Base-by-base conservation (phyloP, 352 stramenopile genomes). In the Phytopythium vexans region DNA sequence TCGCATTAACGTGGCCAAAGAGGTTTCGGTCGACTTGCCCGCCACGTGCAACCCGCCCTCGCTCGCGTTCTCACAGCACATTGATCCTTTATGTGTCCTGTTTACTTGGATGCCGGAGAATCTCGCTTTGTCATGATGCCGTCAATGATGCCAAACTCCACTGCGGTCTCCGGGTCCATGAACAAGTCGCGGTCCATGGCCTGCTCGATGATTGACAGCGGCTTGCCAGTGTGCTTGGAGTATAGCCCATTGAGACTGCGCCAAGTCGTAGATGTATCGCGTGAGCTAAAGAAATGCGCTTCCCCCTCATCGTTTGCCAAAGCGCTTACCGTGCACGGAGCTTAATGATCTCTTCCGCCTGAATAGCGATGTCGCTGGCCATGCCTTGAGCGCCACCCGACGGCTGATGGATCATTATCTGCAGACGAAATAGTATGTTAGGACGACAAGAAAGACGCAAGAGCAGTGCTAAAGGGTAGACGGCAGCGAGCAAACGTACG, bases 321-420 rank as follows among this genome's bases (percentile, higher is more conserved):
- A 43, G 3, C 9, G 7, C 38, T 21, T 65, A 92, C 84, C 85
- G 69, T 21, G 74, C 54, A 39, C 82, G 83, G 12, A 93, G 76
- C 66, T 95, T 96, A 71, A 98, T 98, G 72, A 99, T 99, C 81
- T 99, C 97, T 68, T 98, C 92, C 0, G 97, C 97, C 60, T 99
- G 96, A 65, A 99, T 99, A 38, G 96, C 94, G 73, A 99, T 99
- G 67, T 99, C 97, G 50, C 88, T 95, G 3, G 97, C 96, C 95
- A 98, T 98, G 41, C 97, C 97, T 60, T 98, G 95, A 3, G 96
- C 95, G 33, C 96, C 96, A 48, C 97, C 97, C 32, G 82, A 96
- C 41, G 96, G 96, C 67, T 99, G 96, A 83, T 99, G 97, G 60
- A 99, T 98, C 97, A 99, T 99, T 48, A 95, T 95, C 75, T 92